phyloP scores from a whole-genome alignment of 495 filamentous ascomycete genomes.

The Cairneyella variabilis region DNA sequence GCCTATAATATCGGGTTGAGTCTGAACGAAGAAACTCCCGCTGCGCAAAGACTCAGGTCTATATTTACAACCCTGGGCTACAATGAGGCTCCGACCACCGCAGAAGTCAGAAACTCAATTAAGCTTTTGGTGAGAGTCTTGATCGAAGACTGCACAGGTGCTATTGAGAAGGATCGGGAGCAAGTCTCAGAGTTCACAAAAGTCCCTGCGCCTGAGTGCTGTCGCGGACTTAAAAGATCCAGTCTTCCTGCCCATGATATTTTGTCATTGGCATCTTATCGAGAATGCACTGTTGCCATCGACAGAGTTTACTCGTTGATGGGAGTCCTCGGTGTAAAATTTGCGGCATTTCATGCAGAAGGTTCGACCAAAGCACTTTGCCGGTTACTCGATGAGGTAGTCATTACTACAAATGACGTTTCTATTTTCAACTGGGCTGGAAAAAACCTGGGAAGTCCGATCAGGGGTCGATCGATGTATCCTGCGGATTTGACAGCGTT shows the following conservation, averaged over 20 bases:
- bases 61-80: slow-evolving; percentile 11
- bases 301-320: slow-evolving; percentile 36
- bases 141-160: slow-evolving; percentile 25
- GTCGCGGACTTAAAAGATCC: slow-evolving; percentile 27
- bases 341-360: slow-evolving; percentile 35
- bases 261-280: slow-evolving; percentile 29
- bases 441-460: slow-evolving; percentile 32
- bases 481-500: slow-evolving; percentile 32
- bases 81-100: slow-evolving; percentile 6
- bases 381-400: slow-evolving; percentile 34
- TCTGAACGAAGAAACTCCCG: background rate
- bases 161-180: slow-evolving; percentile 29
- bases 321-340: slow-evolving; percentile 36
- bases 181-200: slow-evolving; percentile 34
- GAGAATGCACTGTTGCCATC: slow-evolving; percentile 29
- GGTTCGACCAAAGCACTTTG: slow-evolving; percentile 34
- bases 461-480: slow-evolving; percentile 35
- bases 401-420: slow-evolving; percentile 36
- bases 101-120: slow-evolving; percentile 26
- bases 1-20: slow-evolving; percentile 18
- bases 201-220: slow-evolving; percentile 26
- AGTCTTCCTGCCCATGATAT: slow-evolving; percentile 31
- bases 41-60: slow-evolving; percentile 4
- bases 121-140: slow-evolving; percentile 29
- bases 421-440: slow-evolving; percentile 41